Conservation (phyloP, 805 yeast genomes). For the Cyberlindnera japonica region DNA sequence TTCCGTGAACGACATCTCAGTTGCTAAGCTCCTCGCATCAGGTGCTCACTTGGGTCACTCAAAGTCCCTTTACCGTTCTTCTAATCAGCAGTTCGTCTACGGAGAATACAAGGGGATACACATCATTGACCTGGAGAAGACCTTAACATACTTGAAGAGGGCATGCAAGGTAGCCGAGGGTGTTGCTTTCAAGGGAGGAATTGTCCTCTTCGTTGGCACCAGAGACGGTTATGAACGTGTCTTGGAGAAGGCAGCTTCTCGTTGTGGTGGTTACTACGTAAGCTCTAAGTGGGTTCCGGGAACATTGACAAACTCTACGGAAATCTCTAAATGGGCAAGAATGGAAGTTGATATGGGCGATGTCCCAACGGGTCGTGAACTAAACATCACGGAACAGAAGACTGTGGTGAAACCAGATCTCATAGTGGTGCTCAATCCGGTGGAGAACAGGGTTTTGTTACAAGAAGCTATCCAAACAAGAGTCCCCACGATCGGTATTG, state of each 20-base stretch:
- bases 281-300: conserved; percentile 92
- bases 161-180: conserved; percentile 86
- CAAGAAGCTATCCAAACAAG: conserved; percentile 77
- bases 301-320: conserved; percentile 79
- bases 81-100: conserved; percentile 80
- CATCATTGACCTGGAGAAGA: conserved; percentile 84
- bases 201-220: conserved; percentile 81
- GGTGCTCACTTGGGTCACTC: conserved; percentile 96
- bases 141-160: conserved; percentile 67
- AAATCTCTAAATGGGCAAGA: conserved; percentile 59
- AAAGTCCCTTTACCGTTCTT: conserved; percentile 70
- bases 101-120: conserved; percentile 91
- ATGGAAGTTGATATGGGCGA: conserved; percentile 77
- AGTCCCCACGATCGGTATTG: conserved; percentile 89
- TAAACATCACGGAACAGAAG: conserved; percentile 46
- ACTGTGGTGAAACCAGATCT: conserved; percentile 81
- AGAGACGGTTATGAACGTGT: conserved; percentile 71
- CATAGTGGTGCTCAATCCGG: conserved; percentile 81
- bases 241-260: conserved; percentile 73
- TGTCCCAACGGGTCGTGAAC: conserved; percentile 55
- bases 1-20: conserved; percentile 51
- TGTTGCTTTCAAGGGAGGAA: conserved; percentile 79
- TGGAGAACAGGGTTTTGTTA: conserved; percentile 76
- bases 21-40: conserved; percentile 76
- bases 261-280: conserved; percentile 78